Conservation (phyloP, 805 yeast genomes). For the Candida gorgasii region DNA sequence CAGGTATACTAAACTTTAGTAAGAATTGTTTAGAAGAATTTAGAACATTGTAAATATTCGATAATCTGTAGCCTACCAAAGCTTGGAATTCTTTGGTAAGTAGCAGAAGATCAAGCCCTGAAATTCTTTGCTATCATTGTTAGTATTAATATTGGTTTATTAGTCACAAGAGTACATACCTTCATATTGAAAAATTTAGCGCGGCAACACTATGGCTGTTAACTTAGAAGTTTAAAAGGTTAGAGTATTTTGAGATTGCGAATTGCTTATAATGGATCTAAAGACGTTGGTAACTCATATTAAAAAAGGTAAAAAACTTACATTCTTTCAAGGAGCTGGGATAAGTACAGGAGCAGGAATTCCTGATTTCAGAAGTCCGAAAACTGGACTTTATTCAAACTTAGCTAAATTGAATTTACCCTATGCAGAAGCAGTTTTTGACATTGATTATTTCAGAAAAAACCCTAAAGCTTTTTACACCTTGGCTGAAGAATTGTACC, state of each 20-base stretch:
- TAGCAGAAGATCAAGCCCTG: slow-evolving; percentile 78
- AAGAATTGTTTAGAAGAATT: slow-evolving; percentile 71
- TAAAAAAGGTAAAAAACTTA: slow-evolving; percentile 44
- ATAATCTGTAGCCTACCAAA: slow-evolving; percentile 67
- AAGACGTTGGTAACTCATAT: slow-evolving; percentile 34
- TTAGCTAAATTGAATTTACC: slow-evolving; percentile 74
- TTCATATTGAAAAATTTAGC: slow-evolving; percentile 13
- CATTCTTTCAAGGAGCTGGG: slow-evolving; percentile 89
- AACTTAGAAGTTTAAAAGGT: too few species aligned
- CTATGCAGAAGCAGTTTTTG: slow-evolving; percentile 94
- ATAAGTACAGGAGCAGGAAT: slow-evolving; percentile 92
- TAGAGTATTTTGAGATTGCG: too few species aligned
- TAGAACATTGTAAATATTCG: slow-evolving; percentile 80
- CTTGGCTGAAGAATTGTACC: slow-evolving; percentile 81
- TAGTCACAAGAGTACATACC: slow-evolving; percentile 12
- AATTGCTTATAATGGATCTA: too few species aligned
- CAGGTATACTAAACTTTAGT: slow-evolving; percentile 80
- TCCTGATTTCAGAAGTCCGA: slow-evolving; percentile 92
- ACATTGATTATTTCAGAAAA: slow-evolving; percentile 73
- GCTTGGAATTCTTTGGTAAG: slow-evolving; percentile 65
- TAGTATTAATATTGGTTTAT: too few species aligned
- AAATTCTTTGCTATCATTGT: slow-evolving; percentile 68
- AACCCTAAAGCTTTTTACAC: slow-evolving; percentile 84
- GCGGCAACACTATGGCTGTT: too few species aligned
- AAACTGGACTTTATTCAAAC: slow-evolving; percentile 85